Percentiles rank a stretch among this genome's conserved stretches.
Evolutionary conservation across 2,329 filamentous ascomycete genomes (phyloP).

Genomic region (Penicillium sp.): DNA sequence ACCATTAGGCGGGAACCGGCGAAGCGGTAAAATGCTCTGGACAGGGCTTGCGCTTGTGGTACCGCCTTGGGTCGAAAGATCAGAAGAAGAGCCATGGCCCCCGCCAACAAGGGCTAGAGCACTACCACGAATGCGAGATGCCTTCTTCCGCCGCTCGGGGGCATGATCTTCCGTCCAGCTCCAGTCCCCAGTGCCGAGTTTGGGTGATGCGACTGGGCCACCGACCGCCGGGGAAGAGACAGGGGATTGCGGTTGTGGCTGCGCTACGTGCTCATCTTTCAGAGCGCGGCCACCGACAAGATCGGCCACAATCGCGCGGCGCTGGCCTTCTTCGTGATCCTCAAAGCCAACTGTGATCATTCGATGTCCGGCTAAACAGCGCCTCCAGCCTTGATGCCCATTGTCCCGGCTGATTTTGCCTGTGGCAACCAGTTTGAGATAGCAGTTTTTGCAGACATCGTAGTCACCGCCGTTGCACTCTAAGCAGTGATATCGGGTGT

Average conservation of each 20-base stretch:
- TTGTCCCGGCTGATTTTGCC: conserved; percentile 73
- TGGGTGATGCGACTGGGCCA: conserved; percentile 32
- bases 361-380: conserved; percentile 77
- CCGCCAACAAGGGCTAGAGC: conserved; percentile 9
- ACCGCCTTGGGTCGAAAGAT: conserved; percentile 5
- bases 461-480: conserved; percentile 79
- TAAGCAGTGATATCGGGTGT: conserved; percentile 78
- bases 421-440: conserved; percentile 64
- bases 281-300: conserved; percentile 76
- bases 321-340: conserved; percentile 66
- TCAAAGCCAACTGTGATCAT: conserved; percentile 81
- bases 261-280: conserved; percentile 56
- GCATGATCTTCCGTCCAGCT: conserved; percentile 46
- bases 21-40: conserved; percentile 13
- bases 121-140: conserved; percentile 32
- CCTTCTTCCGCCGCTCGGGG: conserved; percentile 40
- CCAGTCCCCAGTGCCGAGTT: conserved; percentile 39
- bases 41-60: conserved; percentile 17
- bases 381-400: conserved; percentile 77
- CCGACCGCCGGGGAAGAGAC: conserved; percentile 14
- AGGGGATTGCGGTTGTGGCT: conserved; percentile 10
- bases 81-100: conserved; percentile 13
- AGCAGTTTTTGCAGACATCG: conserved; percentile 80
- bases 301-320: conserved; percentile 68
- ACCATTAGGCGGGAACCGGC: conserved; percentile 71